Evolutionary conservation across 1,284 basidiomycete species (phyloP).

Genomic region (Ganoderma lingzhi): DNA sequence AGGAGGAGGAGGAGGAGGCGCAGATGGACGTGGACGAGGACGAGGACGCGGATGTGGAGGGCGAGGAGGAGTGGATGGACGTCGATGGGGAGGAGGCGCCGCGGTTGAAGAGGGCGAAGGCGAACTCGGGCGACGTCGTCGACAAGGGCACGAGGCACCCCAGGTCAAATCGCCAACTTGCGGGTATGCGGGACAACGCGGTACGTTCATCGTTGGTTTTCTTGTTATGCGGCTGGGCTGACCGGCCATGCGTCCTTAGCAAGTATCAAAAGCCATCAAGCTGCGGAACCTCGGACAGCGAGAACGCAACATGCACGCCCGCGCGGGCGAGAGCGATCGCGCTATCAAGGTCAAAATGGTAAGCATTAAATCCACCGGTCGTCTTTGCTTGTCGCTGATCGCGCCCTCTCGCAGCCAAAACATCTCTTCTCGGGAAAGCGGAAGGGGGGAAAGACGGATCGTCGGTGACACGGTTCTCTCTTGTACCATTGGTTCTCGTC

Average conservation of each 20-base stretch:
- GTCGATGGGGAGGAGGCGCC: constrained; percentile 62
- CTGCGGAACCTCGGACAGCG: constrained; percentile 88
- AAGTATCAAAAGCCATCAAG: constrained; percentile 81
- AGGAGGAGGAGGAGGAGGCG: constrained; percentile 60
- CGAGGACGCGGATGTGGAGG: constrained; percentile 43
- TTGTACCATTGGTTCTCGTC: constrained; percentile 8
- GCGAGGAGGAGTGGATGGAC: constrained; percentile 60
- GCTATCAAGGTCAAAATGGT: constrained; percentile 85
- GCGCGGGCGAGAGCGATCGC: constrained; percentile 91
- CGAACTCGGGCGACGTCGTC: constrained; percentile 64
- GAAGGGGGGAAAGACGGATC: constrained; percentile 86
- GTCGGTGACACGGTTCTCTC: constrained; percentile 57
- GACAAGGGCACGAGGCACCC: constrained; percentile 64
- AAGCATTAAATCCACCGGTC: constrained; percentile 36
- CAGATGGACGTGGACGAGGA: constrained; percentile 53
- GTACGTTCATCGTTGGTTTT: constrained; percentile 48
- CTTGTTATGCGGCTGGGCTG: constrained; percentile 16
- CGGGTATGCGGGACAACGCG: constrained; percentile 80
- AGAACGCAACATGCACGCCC: constrained; percentile 86
- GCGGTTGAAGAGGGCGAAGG: constrained; percentile 67
- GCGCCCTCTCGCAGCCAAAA: constrained; percentile 64
- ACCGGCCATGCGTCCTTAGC: constrained; percentile 49
- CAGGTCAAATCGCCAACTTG: constrained; percentile 74
- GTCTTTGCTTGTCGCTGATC: constrained; percentile 24
- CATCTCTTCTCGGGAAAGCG: constrained; percentile 91